Percentiles rank a stretch among this genome's conserved stretches.
phyloP scores from a whole-genome alignment of 805 yeast species.

The Candida multigemmis region DNA sequence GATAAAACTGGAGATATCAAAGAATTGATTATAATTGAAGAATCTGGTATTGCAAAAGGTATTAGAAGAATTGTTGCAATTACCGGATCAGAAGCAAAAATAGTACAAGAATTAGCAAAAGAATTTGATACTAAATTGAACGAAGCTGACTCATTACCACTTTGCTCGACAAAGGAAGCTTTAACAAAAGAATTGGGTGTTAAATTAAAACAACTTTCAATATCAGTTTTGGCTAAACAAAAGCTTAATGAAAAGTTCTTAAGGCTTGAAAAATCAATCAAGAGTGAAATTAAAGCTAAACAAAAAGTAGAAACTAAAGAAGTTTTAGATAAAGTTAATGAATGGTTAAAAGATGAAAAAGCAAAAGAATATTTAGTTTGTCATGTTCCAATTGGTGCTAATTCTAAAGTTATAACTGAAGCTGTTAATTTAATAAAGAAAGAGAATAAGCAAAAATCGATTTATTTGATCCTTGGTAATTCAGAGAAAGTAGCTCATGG shows the following conservation, averaged over 20 bases:
- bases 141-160: constrained; percentile 52
- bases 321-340: constrained; percentile 68
- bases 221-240: constrained; percentile 75
- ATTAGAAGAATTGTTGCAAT: constrained; percentile 97
- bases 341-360: constrained; percentile 47
- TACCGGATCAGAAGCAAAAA: constrained; percentile 84
- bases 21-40: constrained; percentile 84
- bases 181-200: constrained; percentile 79
- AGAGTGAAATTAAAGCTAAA: constrained; percentile 79
- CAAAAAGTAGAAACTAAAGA: constrained; percentile 84
- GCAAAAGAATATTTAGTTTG: constrained; percentile 57
- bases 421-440: constrained; percentile 79
- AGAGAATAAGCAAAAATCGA: constrained; percentile 61
- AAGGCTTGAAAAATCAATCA: constrained; percentile 75
- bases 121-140: constrained; percentile 59
- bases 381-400: constrained; percentile 62
- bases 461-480: constrained; percentile 73
- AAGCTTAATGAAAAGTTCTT: constrained; percentile 65
- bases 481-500: constrained; percentile 87
- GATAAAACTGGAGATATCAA: constrained; percentile 87
- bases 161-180: constrained; percentile 73
- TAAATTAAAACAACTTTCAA: constrained; percentile 68
- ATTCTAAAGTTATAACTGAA: constrained; percentile 91
- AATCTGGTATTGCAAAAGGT: constrained; percentile 97
- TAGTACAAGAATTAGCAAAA: constrained; percentile 76